These are phyloP conservation scores for Aspergillus latus DNA, from an alignment of 2,329 filamentous ascomycete species.

Conservation along the genomic window DNA sequence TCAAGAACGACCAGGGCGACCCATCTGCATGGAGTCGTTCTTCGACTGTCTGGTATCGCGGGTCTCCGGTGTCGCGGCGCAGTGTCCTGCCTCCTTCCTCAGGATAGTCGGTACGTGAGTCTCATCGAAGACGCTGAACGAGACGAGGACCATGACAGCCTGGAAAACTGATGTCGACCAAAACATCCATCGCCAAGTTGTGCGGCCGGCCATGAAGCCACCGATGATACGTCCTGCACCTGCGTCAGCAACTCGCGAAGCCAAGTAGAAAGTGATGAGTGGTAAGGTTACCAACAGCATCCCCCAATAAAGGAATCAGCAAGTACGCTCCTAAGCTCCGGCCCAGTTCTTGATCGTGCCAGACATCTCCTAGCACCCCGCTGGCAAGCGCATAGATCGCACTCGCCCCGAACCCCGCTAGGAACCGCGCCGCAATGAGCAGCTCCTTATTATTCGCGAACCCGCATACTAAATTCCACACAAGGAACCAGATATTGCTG, in stretches of 20 bases:
- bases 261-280: not conserved
- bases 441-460: conserved; percentile 6
- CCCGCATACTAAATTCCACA: conserved; percentile 9
- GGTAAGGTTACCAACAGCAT: not conserved
- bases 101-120: conserved; percentile 64
- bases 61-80: not conserved
- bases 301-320: conserved; percentile 5
- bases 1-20: conserved; percentile 21
- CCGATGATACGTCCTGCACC: conserved; percentile 59
- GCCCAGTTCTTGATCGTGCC: conserved; percentile 5
- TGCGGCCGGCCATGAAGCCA: conserved; percentile 56
- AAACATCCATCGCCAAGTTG: conserved; percentile 24
- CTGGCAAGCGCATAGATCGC: conserved; percentile 4
- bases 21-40: not conserved
- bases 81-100: conserved; percentile 50
- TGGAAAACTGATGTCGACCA: conserved; percentile 62
- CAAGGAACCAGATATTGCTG: conserved; percentile 9
- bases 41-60: not conserved
- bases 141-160: conserved; percentile 57
- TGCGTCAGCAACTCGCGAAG: not conserved
- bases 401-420: conserved; percentile 8
- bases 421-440: conserved; percentile 7
- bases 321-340: not conserved
- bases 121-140: conserved; percentile 59
- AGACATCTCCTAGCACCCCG: conserved; percentile 5